phyloP scores from a whole-genome alignment of 306 rosid genomes.

The Corylus heterophylla region DNA sequence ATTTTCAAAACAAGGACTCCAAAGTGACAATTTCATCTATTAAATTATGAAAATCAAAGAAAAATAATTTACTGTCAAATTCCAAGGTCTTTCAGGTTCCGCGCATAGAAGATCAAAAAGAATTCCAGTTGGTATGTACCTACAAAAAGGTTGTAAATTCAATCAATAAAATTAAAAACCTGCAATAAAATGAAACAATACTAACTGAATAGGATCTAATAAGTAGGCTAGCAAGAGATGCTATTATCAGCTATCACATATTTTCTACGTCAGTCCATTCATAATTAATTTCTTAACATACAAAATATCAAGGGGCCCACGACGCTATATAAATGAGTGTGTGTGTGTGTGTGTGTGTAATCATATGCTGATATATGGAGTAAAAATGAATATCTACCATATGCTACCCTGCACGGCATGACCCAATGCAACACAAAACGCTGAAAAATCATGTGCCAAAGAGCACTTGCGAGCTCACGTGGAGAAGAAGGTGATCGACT shows the following conservation, averaged over 20 bases:
- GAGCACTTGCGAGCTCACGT: no score
- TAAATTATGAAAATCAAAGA: constrained; percentile 13
- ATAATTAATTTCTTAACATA: no score
- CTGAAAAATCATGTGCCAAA: no score
- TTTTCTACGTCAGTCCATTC: background rate
- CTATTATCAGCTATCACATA: background rate
- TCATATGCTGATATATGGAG: background rate
- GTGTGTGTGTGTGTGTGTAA: background rate
- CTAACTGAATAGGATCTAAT: background rate
- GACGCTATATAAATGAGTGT: no score
- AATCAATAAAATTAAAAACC: constrained; percentile 3
- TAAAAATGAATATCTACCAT: background rate
- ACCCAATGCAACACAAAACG: no score
- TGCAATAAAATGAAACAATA: background rate
- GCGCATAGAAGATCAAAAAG: constrained; percentile 90
- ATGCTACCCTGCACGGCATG: no score
- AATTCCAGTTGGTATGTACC: constrained; percentile 95
- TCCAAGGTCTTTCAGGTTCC: constrained; percentile 97
- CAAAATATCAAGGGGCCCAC: background rate
- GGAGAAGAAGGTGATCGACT: no score
- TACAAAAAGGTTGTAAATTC: constrained; percentile 22
- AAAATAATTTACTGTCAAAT: constrained; percentile 55
- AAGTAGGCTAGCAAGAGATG: background rate
- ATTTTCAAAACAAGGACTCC: constrained; percentile 10
- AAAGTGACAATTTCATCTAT: constrained; percentile 6